These are phyloP conservation scores for Trichosporon sp. DNA, from an alignment of 1,284 basidiomycete genomes.

Conservation along the genomic window DNA sequence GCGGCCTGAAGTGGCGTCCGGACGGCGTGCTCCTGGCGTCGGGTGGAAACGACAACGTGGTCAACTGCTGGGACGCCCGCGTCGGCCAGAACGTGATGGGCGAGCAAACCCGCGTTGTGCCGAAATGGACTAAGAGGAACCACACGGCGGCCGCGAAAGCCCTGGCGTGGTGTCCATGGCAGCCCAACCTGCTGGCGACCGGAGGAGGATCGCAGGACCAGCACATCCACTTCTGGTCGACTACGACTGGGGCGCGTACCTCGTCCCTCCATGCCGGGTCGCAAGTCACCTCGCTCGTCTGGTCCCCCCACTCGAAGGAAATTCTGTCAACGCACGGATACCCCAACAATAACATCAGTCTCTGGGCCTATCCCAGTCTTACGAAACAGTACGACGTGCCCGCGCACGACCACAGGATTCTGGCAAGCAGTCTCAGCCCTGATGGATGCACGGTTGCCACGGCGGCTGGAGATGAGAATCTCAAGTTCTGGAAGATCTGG, in stretches of 20 bases:
- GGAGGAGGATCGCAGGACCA: constrained; percentile 95
- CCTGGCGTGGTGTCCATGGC: constrained; percentile 97
- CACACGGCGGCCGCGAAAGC: constrained; percentile 97
- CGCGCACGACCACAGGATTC: constrained; percentile 84
- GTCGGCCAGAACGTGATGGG: constrained; percentile 56
- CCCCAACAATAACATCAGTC: constrained; percentile 65
- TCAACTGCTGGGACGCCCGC: constrained; percentile 92
- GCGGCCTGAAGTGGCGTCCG: constrained; percentile 65
- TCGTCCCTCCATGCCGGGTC: constrained; percentile 80
- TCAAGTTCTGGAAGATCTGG: constrained; percentile 67
- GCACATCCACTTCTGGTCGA: constrained; percentile 91
- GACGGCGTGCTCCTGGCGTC: constrained; percentile 88
- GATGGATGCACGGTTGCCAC: constrained; percentile 87
- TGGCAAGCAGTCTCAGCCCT: constrained; percentile 82
- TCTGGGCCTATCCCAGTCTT: constrained; percentile 63
- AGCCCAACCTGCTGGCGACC: constrained; percentile 83
- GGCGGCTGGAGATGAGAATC: constrained; percentile 87
- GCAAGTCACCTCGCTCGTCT: constrained; percentile 90
- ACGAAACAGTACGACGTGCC: constrained; percentile 84
- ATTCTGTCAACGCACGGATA: constrained; percentile 91
- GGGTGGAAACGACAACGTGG: constrained; percentile 94
- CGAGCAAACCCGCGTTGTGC: constrained; percentile 64
- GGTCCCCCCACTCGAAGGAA: constrained; percentile 87
- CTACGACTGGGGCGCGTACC: constrained; percentile 81
- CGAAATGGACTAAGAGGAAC: constrained; percentile 89